Percentiles rank a stretch among this genome's conserved stretches.
Conservation (phyloP, 2,329 filamentous ascomycete genomes). For the Ceratocystis lukuohia region DNA sequence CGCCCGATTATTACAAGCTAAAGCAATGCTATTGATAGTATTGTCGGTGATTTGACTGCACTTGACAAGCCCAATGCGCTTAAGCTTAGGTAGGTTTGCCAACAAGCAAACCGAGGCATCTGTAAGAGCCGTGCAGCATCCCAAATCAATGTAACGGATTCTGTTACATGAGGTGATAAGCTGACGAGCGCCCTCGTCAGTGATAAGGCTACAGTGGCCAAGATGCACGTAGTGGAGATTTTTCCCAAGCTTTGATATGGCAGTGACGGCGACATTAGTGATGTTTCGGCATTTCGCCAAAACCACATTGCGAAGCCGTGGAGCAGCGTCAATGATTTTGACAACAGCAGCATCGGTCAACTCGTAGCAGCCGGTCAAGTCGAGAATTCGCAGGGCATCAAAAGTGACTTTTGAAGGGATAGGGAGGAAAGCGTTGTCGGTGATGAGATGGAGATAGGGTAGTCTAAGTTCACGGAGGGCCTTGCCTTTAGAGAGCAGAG, state of each 20-base stretch:
- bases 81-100: constrained; percentile 78
- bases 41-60: constrained; percentile 80
- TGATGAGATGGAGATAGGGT: constrained; percentile 70
- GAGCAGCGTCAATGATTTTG: constrained; percentile 74
- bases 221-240: constrained; percentile 95
- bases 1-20: not conserved
- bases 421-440: constrained; percentile 74
- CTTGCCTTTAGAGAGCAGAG: constrained; percentile 62
- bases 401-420: constrained; percentile 57
- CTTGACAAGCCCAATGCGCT: constrained; percentile 90
- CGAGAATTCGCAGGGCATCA: constrained; percentile 82
- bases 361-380: constrained; percentile 76
- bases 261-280: constrained; percentile 74
- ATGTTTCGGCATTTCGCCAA: constrained; percentile 89
- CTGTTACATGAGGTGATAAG: constrained; percentile 79
- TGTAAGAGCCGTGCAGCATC: constrained; percentile 83
- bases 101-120: constrained; percentile 75
- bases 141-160: constrained; percentile 92
- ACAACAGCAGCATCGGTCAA: constrained; percentile 78
- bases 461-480: constrained; percentile 84
- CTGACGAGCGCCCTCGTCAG: constrained; percentile 72
- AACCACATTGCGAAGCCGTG: constrained; percentile 80
- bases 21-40: constrained; percentile 45
- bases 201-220: constrained; percentile 84
- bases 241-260: constrained; percentile 82